Evolutionary conservation across 225 moss, liverwort and hornwort genomes (phyloP).

Genomic region (Marchantia polymorpha): DNA sequence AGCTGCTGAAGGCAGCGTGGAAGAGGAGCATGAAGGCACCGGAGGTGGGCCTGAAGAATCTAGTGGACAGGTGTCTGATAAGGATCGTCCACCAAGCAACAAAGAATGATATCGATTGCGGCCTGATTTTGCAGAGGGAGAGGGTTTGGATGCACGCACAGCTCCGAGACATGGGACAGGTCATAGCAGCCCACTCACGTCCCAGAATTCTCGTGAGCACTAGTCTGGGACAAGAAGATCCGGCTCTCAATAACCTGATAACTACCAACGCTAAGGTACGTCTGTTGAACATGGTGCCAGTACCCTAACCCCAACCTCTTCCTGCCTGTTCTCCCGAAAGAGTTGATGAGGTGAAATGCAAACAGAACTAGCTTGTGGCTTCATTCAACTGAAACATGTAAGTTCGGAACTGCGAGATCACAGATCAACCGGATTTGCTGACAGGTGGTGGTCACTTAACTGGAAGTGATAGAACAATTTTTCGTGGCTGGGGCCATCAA

Average conservation of each 20-base stretch:
- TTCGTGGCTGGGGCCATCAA: too few species aligned
- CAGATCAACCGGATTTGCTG: too few species aligned
- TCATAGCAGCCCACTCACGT: background rate
- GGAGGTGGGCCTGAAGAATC: constrained; percentile 19
- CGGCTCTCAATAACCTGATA: background rate
- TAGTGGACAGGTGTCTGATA: constrained; percentile 19
- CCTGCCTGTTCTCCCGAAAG: background rate
- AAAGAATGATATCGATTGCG: constrained; percentile 24
- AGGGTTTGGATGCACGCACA: constrained; percentile 25
- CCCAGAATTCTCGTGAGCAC: constrained; percentile 12
- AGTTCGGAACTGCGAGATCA: too few species aligned
- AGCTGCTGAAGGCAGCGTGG: constrained; percentile 25
- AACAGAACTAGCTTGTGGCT: background rate
- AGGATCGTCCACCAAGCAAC: constrained; percentile 20
- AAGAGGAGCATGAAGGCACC: constrained; percentile 10
- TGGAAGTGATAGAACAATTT: too few species aligned
- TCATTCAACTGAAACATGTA: background rate
- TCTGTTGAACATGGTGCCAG: background rate
- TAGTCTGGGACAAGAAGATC: constrained; percentile 15
- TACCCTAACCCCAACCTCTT: background rate
- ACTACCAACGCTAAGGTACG: constrained; percentile 6
- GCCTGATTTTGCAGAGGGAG: constrained; percentile 12
- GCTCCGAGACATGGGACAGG: constrained; percentile 24
- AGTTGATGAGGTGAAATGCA: background rate
- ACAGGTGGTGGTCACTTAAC: too few species aligned